These are phyloP conservation scores for Cubamyces sp. DNA, from an alignment of 768 basidiomycete species.

Conservation along the genomic window DNA sequence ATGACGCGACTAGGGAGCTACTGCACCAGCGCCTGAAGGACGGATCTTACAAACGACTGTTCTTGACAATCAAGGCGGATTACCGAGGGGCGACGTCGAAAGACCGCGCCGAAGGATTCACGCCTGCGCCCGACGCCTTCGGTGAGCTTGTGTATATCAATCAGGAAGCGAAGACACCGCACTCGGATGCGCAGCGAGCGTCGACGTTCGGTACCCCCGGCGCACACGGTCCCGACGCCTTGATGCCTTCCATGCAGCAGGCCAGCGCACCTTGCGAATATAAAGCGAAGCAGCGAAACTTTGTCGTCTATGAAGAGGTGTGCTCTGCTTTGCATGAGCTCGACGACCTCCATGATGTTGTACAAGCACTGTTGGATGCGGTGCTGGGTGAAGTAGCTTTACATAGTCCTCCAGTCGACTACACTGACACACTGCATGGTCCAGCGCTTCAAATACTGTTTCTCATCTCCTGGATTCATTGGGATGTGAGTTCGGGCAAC, in stretches of 20 bases:
- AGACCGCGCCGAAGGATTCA: conserved; percentile 1
- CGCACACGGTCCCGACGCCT: background rate
- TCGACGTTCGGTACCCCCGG: background rate
- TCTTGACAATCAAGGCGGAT: conserved; percentile 7
- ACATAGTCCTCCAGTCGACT: background rate
- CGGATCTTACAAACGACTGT: conserved; percentile 2
- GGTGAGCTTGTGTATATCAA: background rate
- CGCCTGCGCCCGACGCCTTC: background rate
- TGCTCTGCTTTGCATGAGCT: conserved; percentile 9
- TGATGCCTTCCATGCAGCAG: background rate
- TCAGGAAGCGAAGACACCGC: background rate
- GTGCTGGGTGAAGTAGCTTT: background rate
- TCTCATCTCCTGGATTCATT: background rate
- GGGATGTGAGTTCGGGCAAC: conserved; percentile 10
- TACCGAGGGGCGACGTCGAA: conserved; percentile 5
- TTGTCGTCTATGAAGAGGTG: conserved; percentile 13
- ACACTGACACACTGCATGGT: background rate
- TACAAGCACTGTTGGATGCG: background rate
- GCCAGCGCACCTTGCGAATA: background rate
- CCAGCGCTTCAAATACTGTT: conserved; percentile 9
- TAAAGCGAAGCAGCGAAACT: conserved; percentile 9
- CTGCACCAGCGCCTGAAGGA: conserved; percentile 7
- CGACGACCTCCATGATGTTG: conserved; percentile 1
- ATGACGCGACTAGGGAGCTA: conserved; percentile 2
- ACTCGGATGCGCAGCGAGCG: background rate